Conservation (phyloP, 257 asterid species). For the Solanum bulbocastanum region DNA sequence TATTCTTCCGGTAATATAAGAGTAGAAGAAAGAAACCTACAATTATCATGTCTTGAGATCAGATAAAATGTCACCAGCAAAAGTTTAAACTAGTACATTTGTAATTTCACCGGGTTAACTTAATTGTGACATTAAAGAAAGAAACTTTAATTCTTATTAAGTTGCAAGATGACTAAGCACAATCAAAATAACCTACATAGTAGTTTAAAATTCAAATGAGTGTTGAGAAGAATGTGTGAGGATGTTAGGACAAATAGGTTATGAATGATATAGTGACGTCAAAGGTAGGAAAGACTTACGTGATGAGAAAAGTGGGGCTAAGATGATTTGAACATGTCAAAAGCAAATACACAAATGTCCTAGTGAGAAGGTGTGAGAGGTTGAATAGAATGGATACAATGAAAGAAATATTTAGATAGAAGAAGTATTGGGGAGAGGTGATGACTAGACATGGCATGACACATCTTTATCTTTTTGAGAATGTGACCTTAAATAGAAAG, state of each 20-base stretch:
- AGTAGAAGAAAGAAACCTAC: background rate
- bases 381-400: background rate
- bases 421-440: background rate
- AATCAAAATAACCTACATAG: background rate
- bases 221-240: background rate
- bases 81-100: background rate
- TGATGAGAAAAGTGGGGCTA: background rate
- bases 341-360: background rate
- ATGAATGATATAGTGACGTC: background rate
- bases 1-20: rapidly evolving
- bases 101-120: background rate
- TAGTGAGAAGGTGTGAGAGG: background rate
- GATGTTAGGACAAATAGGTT: background rate
- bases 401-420: background rate
- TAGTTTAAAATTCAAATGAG: background rate
- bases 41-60: background rate
- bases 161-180: background rate
- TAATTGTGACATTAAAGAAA: background rate
- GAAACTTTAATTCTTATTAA: background rate
- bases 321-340: background rate
- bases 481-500: background rate
- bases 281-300: background rate
- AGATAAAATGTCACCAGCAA: background rate
- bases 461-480: background rate
- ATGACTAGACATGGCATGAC: background rate